These are phyloP conservation scores for Nakazawaea populi DNA, from an alignment of 805 yeast species.

Conservation along the genomic window DNA sequence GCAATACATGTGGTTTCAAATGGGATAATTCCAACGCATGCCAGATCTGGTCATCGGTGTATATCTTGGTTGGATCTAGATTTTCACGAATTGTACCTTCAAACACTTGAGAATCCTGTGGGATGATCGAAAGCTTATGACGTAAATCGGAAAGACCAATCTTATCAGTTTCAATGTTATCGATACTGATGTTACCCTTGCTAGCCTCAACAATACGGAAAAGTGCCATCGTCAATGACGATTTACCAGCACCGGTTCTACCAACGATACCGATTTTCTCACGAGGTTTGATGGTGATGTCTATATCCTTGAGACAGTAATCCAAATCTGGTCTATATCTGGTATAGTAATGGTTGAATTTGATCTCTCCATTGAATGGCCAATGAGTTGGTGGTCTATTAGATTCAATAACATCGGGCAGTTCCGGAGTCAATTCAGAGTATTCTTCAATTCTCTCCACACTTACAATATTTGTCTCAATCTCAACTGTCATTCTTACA, in stretches of 20 bases:
- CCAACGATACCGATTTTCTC: constrained; percentile 88
- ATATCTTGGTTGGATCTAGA: constrained; percentile 62
- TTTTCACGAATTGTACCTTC: constrained; percentile 73
- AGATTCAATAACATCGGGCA: constrained; percentile 57
- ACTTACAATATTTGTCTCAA: constrained; percentile 86
- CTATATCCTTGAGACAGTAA: constrained; percentile 56
- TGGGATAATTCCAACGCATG: constrained; percentile 63
- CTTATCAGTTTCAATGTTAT: constrained; percentile 48
- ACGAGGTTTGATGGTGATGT: constrained; percentile 49
- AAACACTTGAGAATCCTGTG: constrained; percentile 80
- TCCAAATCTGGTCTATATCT: constrained; percentile 69
- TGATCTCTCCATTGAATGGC: constrained; percentile 59
- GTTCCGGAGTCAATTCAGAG: constrained; percentile 62
- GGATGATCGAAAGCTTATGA: constrained; percentile 63
- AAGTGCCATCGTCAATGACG: constrained; percentile 66
- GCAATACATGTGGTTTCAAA: constrained; percentile 49
- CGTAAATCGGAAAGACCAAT: constrained; percentile 69
- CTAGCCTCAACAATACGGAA: constrained; percentile 71
- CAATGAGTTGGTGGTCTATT: constrained; percentile 58
- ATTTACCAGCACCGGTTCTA: constrained; percentile 85
- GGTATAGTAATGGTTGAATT: constrained; percentile 58
- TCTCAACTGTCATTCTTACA: constrained; percentile 91
- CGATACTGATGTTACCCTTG: constrained; percentile 57
- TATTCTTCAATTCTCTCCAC: constrained; percentile 87
- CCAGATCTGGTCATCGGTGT: constrained; percentile 66